A percentile compares a stretch with the other conserved stretches of the same genome.
phyloP scores from a whole-genome alignment of 805 yeast species.

The Jamesozyma piceae region DNA sequence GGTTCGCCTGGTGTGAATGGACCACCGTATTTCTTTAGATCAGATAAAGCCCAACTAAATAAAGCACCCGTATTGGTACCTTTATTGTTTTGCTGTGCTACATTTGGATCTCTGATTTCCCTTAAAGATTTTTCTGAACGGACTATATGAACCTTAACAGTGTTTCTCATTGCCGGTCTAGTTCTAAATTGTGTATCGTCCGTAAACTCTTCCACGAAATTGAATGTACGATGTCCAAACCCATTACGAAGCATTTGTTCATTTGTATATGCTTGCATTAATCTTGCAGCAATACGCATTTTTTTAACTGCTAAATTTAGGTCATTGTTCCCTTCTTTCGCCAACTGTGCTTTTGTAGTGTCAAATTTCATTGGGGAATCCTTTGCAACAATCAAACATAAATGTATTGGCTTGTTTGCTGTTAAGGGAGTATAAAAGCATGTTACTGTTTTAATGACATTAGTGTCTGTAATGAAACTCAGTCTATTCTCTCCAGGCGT shows the following conservation, averaged over 20 bases:
- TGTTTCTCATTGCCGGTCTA: slow-evolving; percentile 35
- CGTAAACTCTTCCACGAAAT: slow-evolving; percentile 57
- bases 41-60: slow-evolving; percentile 72
- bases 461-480: slow-evolving; percentile 37
- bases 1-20: slow-evolving; percentile 39
- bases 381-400: slow-evolving; percentile 64
- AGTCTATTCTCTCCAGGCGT: slow-evolving; percentile 60
- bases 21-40: slow-evolving; percentile 47
- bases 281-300: slow-evolving; percentile 69
- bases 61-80: slow-evolving; percentile 70
- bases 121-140: slow-evolving; percentile 55
- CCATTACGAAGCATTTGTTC: slow-evolving; percentile 80
- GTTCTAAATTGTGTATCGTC: slow-evolving; percentile 44
- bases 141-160: slow-evolving; percentile 72
- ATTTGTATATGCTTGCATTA: slow-evolving; percentile 85
- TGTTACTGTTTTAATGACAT: slow-evolving; percentile 28
- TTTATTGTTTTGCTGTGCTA: slow-evolving; percentile 76
- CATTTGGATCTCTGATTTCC: slow-evolving; percentile 66
- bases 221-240: slow-evolving; percentile 69
- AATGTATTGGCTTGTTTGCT: slow-evolving; percentile 68
- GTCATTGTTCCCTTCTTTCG: slow-evolving; percentile 48
- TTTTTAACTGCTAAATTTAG: slow-evolving; percentile 64
- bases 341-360: slow-evolving; percentile 43
- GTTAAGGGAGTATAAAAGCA: slow-evolving; percentile 47
- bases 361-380: slow-evolving; percentile 71